Evolutionary conservation across 352 stramenopile species (phyloP).

Genomic region (Sclerospora graminicola): DNA sequence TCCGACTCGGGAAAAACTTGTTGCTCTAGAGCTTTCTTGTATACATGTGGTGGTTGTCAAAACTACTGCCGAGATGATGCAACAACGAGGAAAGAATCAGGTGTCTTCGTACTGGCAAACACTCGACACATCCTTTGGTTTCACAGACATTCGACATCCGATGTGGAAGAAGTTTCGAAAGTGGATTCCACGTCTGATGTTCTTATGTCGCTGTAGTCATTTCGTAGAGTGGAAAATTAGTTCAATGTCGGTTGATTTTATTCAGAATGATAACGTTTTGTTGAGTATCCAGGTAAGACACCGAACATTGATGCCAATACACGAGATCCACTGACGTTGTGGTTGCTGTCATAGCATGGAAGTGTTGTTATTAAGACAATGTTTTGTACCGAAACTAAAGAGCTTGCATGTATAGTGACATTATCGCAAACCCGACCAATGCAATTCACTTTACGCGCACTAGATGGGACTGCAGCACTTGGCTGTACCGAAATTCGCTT

Average conservation of each 20-base stretch:
- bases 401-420: slow-evolving; percentile 11
- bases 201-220: slow-evolving; percentile 28
- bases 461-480: slow-evolving; percentile 8
- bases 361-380: slow-evolving; percentile 15
- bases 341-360: slow-evolving; percentile 14
- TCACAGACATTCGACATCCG: slow-evolving; percentile 28
- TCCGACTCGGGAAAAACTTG: slow-evolving; percentile 29
- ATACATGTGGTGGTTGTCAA: slow-evolving; percentile 27
- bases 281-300: slow-evolving; percentile 11
- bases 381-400: slow-evolving; percentile 12
- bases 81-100: not conserved
- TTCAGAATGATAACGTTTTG: slow-evolving; percentile 11
- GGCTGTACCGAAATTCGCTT: slow-evolving; percentile 22
- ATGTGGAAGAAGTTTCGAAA: slow-evolving; percentile 21
- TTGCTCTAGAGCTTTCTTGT: slow-evolving; percentile 28
- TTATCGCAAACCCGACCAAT: slow-evolving; percentile 10
- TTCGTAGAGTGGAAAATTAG: slow-evolving; percentile 19
- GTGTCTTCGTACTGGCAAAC: slow-evolving; percentile 5
- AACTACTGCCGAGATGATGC: not conserved
- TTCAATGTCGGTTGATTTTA: slow-evolving; percentile 28
- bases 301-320: no score
- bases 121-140: slow-evolving; percentile 16
- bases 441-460: slow-evolving; percentile 1
- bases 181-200: slow-evolving; percentile 32
- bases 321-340: no score